A percentile compares a stretch with the other conserved stretches of the same genome.
Evolutionary conservation across 1,284 basidiomycete genomes (phyloP).

Genomic region (Psilocybe mexicana): DNA sequence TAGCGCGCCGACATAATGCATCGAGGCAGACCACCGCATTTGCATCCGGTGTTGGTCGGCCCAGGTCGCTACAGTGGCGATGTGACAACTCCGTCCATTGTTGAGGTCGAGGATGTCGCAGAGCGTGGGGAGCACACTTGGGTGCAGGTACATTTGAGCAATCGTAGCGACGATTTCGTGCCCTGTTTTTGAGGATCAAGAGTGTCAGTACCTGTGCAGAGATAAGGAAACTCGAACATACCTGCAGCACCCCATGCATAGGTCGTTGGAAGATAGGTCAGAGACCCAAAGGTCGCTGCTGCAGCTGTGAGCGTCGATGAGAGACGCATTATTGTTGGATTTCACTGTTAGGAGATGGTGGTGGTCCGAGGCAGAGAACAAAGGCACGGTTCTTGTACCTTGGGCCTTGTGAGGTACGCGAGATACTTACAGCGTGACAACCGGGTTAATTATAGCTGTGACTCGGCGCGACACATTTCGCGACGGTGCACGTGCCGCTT

Average conservation of each 20-base stretch:
- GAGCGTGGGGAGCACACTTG: conserved; percentile 66
- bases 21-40: conserved; percentile 65
- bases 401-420: background rate
- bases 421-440: background rate
- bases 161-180: conserved; percentile 93
- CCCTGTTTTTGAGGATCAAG: conserved; percentile 42
- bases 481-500: background rate
- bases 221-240: conserved; percentile 12
- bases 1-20: conserved; percentile 77
- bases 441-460: background rate
- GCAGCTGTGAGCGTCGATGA: conserved; percentile 6
- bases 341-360: background rate
- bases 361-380: conserved; percentile 4
- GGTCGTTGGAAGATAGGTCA: conserved; percentile 21
- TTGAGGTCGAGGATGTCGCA: conserved; percentile 65
- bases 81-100: conserved; percentile 50
- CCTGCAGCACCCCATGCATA: conserved; percentile 40
- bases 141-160: conserved; percentile 88
- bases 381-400: background rate
- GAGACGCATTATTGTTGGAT: conserved; percentile 11
- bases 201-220: background rate
- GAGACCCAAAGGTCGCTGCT: conserved; percentile 11
- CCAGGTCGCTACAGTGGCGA: conserved; percentile 85
- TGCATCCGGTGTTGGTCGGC: conserved; percentile 72
- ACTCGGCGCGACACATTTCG: conserved; percentile 2